Percentiles rank a stretch among this genome's conserved stretches.
Evolutionary conservation across 208 protist species (phyloP).

Genomic region (Trypanosomatidae sp.): DNA sequence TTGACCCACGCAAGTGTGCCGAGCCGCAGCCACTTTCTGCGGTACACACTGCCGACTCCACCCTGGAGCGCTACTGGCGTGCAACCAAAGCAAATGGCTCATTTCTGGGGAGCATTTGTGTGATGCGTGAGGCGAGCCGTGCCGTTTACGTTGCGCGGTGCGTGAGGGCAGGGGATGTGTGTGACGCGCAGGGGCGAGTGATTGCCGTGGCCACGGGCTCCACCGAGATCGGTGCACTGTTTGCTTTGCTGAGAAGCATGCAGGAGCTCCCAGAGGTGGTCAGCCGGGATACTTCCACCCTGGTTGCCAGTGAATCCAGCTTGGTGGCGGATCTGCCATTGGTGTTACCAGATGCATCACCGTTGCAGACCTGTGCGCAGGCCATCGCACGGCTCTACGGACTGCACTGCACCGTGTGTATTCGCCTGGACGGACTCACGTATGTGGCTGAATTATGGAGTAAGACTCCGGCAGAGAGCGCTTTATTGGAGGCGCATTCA

Average conservation of each 20-base stretch:
- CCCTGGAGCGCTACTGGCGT: slow-evolving; percentile 10
- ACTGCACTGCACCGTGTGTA: slow-evolving; percentile 9
- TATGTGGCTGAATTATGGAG: slow-evolving; percentile 28
- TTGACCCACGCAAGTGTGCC: neutral
- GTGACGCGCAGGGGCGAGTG: slow-evolving; percentile 1
- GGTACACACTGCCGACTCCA: neutral
- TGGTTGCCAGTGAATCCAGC: neutral
- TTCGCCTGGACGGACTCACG: slow-evolving; percentile 9
- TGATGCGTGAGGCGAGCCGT: slow-evolving; percentile 4
- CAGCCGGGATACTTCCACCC: neutral
- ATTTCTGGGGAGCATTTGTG: slow-evolving; percentile 6
- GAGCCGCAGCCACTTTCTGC: slow-evolving; percentile 13
- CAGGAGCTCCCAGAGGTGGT: slow-evolving; percentile 6
- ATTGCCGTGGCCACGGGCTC: slow-evolving; percentile 6
- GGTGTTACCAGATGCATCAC: slow-evolving; percentile 16
- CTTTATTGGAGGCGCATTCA: neutral
- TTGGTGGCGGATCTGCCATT: neutral
- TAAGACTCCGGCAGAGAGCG: slow-evolving; percentile 10
- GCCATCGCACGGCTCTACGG: slow-evolving; percentile 32
- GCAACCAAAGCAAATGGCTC: neutral
- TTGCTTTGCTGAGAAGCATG: neutral
- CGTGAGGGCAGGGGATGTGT: neutral
- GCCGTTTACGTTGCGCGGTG: slow-evolving; percentile 16
- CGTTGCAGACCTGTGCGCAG: slow-evolving; percentile 22
- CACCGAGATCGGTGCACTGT: slow-evolving; percentile 22